These are phyloP conservation scores for Daldinia bambusicola DNA, from an alignment of 495 filamentous ascomycete species.

Conservation along the genomic window DNA sequence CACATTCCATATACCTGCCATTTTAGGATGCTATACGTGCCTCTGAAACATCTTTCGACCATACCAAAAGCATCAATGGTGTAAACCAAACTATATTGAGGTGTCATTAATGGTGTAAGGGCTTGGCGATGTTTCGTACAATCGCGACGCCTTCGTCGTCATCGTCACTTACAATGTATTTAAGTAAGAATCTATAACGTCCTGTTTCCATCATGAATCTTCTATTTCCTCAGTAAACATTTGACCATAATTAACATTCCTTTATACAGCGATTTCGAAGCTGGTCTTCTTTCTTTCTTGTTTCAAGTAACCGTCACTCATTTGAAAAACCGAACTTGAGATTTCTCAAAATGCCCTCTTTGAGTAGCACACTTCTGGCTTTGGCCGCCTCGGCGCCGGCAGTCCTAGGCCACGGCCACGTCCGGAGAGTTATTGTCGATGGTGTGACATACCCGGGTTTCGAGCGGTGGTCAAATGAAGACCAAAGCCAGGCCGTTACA, in stretches of 20 bases:
- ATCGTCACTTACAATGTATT: constrained; percentile 1
- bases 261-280: neutral
- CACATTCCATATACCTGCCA: constrained; percentile 6
- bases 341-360: constrained; percentile 28
- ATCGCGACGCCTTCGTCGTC: neutral
- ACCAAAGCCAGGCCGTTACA: constrained; percentile 55
- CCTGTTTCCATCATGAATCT: neutral
- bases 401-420: constrained; percentile 65
- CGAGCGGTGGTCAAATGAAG: constrained; percentile 50
- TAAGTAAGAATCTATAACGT: constrained; percentile 1
- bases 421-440: constrained; percentile 62
- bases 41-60: constrained; percentile 31
- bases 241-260: neutral
- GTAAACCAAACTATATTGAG: neutral
- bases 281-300: neutral
- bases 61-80: constrained; percentile 12
- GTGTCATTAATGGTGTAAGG: neutral
- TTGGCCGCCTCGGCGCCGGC: constrained; percentile 56
- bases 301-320: neutral
- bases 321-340: neutral
- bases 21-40: neutral
- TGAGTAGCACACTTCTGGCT: constrained; percentile 46
- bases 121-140: constrained; percentile 10
- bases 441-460: constrained; percentile 56
- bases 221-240: neutral